These are phyloP conservation scores for Rhodotorula mucilaginosa DNA, from an alignment of 1,284 basidiomycete genomes.

Conservation along the genomic window DNA sequence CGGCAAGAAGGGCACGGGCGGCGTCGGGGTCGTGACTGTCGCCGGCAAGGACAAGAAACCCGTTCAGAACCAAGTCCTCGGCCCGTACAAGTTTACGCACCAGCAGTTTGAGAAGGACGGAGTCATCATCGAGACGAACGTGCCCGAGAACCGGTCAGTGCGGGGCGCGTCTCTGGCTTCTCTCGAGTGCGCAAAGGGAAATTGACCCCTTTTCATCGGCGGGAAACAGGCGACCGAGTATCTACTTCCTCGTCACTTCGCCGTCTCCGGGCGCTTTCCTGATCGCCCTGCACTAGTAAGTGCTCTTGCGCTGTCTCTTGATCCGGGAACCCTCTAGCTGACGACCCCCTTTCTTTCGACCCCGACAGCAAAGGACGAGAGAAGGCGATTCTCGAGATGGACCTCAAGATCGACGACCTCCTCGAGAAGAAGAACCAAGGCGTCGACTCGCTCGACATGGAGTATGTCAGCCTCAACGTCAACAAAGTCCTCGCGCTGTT, in stretches of 20 bases:
- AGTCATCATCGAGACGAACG: conserved; percentile 98
- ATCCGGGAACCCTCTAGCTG: neutral
- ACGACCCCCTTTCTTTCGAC: neutral
- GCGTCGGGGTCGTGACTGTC: conserved; percentile 90
- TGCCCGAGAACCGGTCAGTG: conserved; percentile 88
- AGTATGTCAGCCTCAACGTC: conserved; percentile 82
- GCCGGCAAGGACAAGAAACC: conserved; percentile 82
- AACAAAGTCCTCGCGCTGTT: conserved; percentile 76
- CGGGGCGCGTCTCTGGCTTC: neutral
- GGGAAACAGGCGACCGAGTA: conserved; percentile 75
- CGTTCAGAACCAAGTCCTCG: conserved; percentile 74
- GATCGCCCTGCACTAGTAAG: conserved; percentile 85
- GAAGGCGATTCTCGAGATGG: conserved; percentile 98
- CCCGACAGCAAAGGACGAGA: conserved; percentile 59
- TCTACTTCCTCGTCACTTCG: conserved; percentile 93
- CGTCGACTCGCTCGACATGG: conserved; percentile 28
- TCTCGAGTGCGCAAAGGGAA: too few species aligned
- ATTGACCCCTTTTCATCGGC: too few species aligned
- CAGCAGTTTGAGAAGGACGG: conserved; percentile 98
- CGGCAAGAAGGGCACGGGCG: conserved; percentile 59
- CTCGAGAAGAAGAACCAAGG: conserved; percentile 67
- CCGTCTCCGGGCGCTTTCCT: conserved; percentile 98
- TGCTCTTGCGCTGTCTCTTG: neutral
- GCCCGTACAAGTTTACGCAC: conserved; percentile 95
- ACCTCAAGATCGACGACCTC: conserved; percentile 97